Base-by-base conservation (phyloP, 768 basidiomycete species). In the Mycena galericulata region DNA sequence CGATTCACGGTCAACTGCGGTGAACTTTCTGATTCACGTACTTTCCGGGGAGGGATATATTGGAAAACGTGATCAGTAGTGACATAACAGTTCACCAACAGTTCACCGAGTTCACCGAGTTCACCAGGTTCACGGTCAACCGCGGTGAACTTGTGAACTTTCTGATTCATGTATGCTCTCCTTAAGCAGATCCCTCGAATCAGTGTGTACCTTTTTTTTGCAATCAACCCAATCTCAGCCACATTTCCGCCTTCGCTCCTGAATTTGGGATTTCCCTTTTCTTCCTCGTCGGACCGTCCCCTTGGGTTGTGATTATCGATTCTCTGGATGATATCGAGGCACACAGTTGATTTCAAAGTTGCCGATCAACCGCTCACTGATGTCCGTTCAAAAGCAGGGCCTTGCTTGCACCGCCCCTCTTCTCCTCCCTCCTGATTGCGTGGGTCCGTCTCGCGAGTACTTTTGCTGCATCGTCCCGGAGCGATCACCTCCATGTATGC, bases 291-390 rank as follows among this genome's bases (percentile, higher is more conserved):
- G 30, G 30, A 51, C 29, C 30, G 27, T 51, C 12, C 50, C 50
- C 17, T 51, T 51, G 50, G 50, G 30, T n/a, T 51, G 29, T 51
- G 30, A 51, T 51, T 29, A 51, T 51, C 30, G 30, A 51, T 51
- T 32, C 29, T 51, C 50, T 51, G 50, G 50, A 47, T 26, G 24
- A 47, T 47, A 27, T 47, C 46, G 46, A 14, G 46, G 46, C 46
- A 47, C 46, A 51, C 50, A 30, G 50, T 51, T 51, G 29, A 51
- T 51, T 51, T 51, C 50, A 47, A 20, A 51, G 30, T 51, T 30
- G 32, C 50, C 30, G 50, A 51, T n/a, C n/a, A n/a, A n/a, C n/a
- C 50, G 30, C 32, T 51, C 50, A 51, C n/a, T n/a, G n/a, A n/a
- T n/a, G n/a, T n/a, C n/a, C n/a, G n/a, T n/a, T n/a, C n/a, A 51